A percentile compares a stretch with the other conserved stretches of the same genome.
Conservation (phyloP, 179 eudicot genomes). For the Beta macrorhiza region DNA sequence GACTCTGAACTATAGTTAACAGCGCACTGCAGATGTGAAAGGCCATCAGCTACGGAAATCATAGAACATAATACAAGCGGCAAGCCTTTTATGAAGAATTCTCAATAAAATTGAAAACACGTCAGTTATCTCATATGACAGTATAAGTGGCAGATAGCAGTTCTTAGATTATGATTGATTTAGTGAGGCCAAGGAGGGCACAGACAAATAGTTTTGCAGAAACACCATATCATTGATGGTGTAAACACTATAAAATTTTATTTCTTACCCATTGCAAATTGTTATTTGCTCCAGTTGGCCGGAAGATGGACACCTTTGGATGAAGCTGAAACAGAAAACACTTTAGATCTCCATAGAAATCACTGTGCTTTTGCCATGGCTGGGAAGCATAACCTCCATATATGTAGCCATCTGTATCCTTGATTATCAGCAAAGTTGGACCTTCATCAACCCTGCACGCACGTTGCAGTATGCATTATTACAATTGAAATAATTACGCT, state of each 20-base stretch:
- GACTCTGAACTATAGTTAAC: slow-evolving; percentile 69
- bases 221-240: background rate
- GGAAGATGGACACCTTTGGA: slow-evolving; percentile 67
- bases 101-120: background rate
- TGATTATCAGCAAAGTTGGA: slow-evolving; percentile 72
- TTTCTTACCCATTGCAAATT: slow-evolving; percentile 84
- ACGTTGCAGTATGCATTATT: slow-evolving; percentile 3
- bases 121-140: background rate
- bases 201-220: background rate
- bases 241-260: background rate
- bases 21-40: slow-evolving; percentile 58
- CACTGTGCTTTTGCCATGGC: slow-evolving; percentile 87
- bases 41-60: slow-evolving; percentile 10
- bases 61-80: too few relatives aligned
- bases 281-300: slow-evolving; percentile 86
- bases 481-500: background rate
- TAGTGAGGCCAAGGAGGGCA: too few relatives aligned
- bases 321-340: slow-evolving; percentile 79
- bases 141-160: background rate
- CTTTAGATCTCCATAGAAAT: slow-evolving; percentile 89
- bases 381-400: slow-evolving; percentile 97
- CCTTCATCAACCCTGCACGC: slow-evolving; percentile 67
- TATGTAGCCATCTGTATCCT: slow-evolving; percentile 77
- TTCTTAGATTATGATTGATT: background rate
- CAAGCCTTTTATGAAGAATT: too few relatives aligned